phyloP scores from a whole-genome alignment of 805 yeast species.

The Torulaspora maleeae region DNA sequence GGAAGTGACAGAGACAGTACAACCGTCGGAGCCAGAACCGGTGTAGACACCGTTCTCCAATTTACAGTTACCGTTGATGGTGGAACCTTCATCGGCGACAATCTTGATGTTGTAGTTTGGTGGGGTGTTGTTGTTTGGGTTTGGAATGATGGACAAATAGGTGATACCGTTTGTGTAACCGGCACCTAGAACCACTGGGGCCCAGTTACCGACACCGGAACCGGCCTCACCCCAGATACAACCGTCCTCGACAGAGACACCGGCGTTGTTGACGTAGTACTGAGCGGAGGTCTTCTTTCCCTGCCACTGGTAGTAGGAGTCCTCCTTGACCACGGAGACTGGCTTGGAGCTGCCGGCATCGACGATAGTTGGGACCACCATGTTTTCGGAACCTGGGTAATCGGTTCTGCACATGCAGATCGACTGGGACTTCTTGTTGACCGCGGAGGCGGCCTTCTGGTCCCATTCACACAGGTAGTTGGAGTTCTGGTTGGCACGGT shows the following conservation, averaged over 20 bases:
- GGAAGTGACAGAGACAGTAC: constrained; percentile 63
- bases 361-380: constrained; percentile 68
- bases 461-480: constrained; percentile 66
- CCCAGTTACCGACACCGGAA: constrained; percentile 70
- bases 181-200: constrained; percentile 73
- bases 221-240: constrained; percentile 66
- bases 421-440: constrained; percentile 44
- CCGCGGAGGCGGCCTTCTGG: constrained; percentile 48
- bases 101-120: constrained; percentile 69
- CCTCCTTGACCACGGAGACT: constrained; percentile 57
- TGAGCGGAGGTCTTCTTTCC: constrained; percentile 65
- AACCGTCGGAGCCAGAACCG: constrained; percentile 68
- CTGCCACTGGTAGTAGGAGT: constrained; percentile 55
- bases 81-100: constrained; percentile 60
- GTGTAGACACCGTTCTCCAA: constrained; percentile 74
- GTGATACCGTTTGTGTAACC: constrained; percentile 59
- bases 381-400: constrained; percentile 78
- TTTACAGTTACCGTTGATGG: constrained; percentile 63
- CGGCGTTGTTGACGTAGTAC: constrained; percentile 73
- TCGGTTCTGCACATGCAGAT: constrained; percentile 74
- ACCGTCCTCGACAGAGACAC: constrained; percentile 62
- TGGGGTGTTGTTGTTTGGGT: constrained; percentile 58
- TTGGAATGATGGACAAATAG: constrained; percentile 70
- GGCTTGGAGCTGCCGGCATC: constrained; percentile 43
- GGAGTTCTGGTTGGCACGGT: constrained; percentile 50